Evolutionary conservation across 148 eudicot species (phyloP), one percentile per base, ranked within the genome.

Genomic region (Spergularia bocconei): DNA sequence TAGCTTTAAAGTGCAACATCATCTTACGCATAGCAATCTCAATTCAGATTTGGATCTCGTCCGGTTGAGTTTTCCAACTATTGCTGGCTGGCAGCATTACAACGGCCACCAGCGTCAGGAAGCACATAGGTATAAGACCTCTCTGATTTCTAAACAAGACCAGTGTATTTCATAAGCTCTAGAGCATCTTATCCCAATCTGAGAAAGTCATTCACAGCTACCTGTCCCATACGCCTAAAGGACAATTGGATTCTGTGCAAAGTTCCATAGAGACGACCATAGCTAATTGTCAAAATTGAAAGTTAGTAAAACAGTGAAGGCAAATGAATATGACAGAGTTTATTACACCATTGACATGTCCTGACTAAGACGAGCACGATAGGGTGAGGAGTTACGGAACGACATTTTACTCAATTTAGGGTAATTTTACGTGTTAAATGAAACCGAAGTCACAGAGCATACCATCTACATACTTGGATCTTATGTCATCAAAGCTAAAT

Each of bases 351-450:
- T 13, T 59, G 13, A 11, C 62, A n/a, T 19, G 33, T 19, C 25
- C 13, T 23, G 54, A 14, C 55, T 19, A 44, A 44, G 48, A 44
- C 48, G 10, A 44, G 48, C 48, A 44, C 48, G 8, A 44, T 44
- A 6, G 48, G 48, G 10, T 44, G 48, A 6, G 10, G 48, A 44
- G 48, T 44, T 44, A 44, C 48, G 6, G 48, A 44, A 44, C 10
- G 9, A 44, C 48, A 44, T 4, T 44, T 44, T 9, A 23, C n/a
- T 19, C 52, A 33, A 56, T 47, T 44, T 25, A 6, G 25, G 19
- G 67, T 60, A 19, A 56, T 13, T 41, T 66, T 66, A 44, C 52
- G 69, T 41, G 52, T n/a, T 59, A 59, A 59, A 59, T 17, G 65
- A 14, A 36, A 63, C 6, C 19, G 14, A 33, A 13, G 48, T 14